Conservation (phyloP, 2,329 filamentous ascomycete genomes). For the Nakataea oryzae region DNA sequence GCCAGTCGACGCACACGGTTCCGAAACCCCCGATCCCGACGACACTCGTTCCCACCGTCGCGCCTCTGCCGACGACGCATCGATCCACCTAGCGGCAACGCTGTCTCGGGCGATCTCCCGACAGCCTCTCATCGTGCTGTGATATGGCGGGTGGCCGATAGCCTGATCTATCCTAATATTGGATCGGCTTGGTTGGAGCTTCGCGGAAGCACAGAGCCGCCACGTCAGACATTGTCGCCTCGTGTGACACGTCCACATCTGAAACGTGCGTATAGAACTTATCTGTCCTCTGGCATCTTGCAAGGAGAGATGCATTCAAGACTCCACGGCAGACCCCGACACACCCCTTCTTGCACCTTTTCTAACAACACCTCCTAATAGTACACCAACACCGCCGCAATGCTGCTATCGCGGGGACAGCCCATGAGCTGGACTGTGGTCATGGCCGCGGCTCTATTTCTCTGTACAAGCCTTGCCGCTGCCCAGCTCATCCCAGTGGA, state of each 20-base stretch:
- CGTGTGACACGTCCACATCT: background rate
- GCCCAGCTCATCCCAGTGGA: slow-evolving; percentile 20
- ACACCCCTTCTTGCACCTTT: background rate
- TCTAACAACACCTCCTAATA: background rate
- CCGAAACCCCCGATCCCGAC: background rate
- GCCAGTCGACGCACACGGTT: background rate
- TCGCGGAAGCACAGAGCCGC: background rate
- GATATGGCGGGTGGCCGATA: background rate
- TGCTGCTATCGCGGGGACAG: background rate
- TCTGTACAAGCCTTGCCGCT: slow-evolving; percentile 13
- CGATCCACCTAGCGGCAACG: no score
- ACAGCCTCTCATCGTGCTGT: background rate
- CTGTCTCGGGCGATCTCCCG: no score
- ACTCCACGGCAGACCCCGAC: background rate
- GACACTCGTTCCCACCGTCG: background rate
- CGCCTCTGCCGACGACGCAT: background rate
- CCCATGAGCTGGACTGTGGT: background rate
- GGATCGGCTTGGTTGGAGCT: background rate
- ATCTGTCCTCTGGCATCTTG: background rate
- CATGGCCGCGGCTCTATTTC: background rate
- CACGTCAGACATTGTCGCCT: background rate
- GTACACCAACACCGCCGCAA: background rate
- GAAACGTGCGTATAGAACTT: background rate
- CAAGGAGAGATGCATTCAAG: background rate
- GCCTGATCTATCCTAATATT: background rate